Evolutionary conservation across 2,329 filamentous ascomycete genomes (phyloP).

Genomic region (Biscogniauxia marginata): DNA sequence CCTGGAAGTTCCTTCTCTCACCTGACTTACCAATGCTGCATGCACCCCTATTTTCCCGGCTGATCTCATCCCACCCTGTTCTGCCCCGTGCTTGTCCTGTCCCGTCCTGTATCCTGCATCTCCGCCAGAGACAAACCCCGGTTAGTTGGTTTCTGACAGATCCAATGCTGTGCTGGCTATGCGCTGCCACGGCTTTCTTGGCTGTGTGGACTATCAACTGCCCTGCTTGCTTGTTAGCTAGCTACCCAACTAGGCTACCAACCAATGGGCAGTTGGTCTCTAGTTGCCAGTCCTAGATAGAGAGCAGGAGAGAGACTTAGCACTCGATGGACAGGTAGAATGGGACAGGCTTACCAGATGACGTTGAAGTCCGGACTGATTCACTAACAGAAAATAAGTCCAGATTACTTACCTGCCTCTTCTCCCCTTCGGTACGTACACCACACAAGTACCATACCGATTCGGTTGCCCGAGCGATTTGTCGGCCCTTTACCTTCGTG

Average conservation of each 20-base stretch:
- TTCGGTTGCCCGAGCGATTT: not conserved
- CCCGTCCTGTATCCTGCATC: slow-evolving; percentile 16
- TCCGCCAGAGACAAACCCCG: slow-evolving; percentile 26
- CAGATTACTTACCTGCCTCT: not conserved
- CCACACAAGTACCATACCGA: not conserved
- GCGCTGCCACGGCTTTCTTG: slow-evolving; percentile 12
- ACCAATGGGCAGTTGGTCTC: slow-evolving; percentile 2
- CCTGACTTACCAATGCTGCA: slow-evolving; percentile 29
- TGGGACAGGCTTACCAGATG: not conserved
- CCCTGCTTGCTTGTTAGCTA: slow-evolving; percentile 6
- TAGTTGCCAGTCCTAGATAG: not conserved
- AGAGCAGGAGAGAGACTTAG: not conserved
- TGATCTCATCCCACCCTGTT: slow-evolving; percentile 10
- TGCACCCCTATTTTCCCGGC: slow-evolving; percentile 12
- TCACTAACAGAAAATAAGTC: not conserved
- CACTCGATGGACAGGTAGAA: not conserved
- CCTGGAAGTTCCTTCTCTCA: slow-evolving; percentile 21
- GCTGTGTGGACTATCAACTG: slow-evolving; percentile 10
- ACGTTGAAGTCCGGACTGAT: not conserved
- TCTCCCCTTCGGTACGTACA: not conserved
- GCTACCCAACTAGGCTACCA: slow-evolving; percentile 16
- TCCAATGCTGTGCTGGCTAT: slow-evolving; percentile 17
- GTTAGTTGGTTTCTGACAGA: slow-evolving; percentile 25
- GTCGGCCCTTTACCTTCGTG: not conserved
- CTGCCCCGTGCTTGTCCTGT: slow-evolving; percentile 8